Evolutionary conservation across 345 rosid species (phyloP).

Genomic region (Populus tremula): DNA sequence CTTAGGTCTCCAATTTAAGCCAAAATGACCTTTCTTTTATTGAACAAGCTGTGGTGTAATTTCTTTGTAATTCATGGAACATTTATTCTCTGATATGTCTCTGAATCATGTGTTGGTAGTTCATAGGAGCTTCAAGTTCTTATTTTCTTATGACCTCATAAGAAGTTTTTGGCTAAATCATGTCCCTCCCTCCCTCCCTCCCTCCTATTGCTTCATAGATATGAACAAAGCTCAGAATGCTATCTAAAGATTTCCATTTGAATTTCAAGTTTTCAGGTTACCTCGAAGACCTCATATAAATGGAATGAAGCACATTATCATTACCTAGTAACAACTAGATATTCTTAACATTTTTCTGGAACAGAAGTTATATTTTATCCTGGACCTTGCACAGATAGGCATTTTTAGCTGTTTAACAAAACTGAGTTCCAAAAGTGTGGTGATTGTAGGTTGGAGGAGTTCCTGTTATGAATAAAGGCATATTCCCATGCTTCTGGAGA

Average conservation of each 20-base stretch:
- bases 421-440: not conserved
- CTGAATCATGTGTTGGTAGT: not conserved
- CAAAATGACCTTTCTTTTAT: too few relatives aligned
- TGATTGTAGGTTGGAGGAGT: slow-evolving; percentile 66
- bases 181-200: not conserved
- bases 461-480: slow-evolving; percentile 61
- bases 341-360: not conserved
- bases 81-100: not conserved
- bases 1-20: not conserved
- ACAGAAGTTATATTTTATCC: not conserved
- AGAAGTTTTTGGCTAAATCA: not conserved
- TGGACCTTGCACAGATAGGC: not conserved
- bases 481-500: slow-evolving; percentile 92
- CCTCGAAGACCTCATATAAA: not conserved
- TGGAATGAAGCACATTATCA: not conserved
- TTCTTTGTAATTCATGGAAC: not conserved
- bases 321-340: not conserved
- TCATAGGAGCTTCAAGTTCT: not conserved
- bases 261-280: not conserved
- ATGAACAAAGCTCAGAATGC: not conserved
- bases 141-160: not conserved
- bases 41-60: not conserved
- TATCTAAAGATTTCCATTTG: not conserved
- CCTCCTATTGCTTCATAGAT: not conserved
- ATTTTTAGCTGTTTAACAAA: not conserved